Evolutionary conservation across 495 filamentous ascomycete genomes (phyloP).

Genomic region (Penicillium ochrochloron): DNA sequence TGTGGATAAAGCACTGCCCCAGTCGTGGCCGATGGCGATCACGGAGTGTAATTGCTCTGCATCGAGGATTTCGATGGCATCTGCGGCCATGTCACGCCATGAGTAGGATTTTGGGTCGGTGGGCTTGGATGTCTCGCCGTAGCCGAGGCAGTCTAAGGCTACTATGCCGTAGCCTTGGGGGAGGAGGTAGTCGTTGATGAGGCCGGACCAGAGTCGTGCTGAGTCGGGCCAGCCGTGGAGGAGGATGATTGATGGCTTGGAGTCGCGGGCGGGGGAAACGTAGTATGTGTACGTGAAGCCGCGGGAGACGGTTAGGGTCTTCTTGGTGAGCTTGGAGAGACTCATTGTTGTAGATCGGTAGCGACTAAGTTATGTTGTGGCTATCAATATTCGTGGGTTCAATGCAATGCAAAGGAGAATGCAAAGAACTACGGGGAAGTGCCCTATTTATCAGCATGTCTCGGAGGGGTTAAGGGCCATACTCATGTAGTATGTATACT

Average conservation of each 20-base stretch:
- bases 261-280: background rate
- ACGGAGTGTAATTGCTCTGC: background rate
- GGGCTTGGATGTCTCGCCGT: slow-evolving; percentile 1
- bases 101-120: background rate
- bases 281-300: slow-evolving; percentile 5
- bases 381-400: background rate
- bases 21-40: background rate
- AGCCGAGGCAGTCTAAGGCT: background rate
- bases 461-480: background rate
- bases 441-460: background rate
- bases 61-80: background rate
- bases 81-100: background rate
- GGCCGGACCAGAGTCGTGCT: background rate
- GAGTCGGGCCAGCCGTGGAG: slow-evolving; percentile 4
- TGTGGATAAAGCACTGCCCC: background rate
- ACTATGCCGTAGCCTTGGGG: background rate
- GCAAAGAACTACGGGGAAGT: background rate
- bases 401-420: background rate
- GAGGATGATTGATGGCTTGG: background rate
- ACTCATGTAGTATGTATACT: background rate
- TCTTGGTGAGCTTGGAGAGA: background rate
- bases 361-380: background rate
- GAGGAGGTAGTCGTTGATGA: slow-evolving; percentile 1
- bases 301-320: background rate
- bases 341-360: background rate